Base-by-base conservation (phyloP, 192 early-diverging fungal genomes). In the Rhizoclosmatium globosum region DNA sequence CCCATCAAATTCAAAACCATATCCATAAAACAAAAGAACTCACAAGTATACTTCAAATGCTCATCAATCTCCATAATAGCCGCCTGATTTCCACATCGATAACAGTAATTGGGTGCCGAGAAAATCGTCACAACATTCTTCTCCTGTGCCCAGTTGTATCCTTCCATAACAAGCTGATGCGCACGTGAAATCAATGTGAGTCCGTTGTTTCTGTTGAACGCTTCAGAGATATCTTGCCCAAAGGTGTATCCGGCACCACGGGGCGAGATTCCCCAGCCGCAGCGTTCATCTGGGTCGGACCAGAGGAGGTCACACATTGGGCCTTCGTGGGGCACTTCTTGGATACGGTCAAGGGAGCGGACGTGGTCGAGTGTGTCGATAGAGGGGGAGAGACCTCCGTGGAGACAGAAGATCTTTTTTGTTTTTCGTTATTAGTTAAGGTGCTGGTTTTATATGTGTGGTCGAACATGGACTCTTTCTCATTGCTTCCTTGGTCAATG, bases 51-150 rank as follows among this genome's bases (percentile, higher is more conserved):
- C 90, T 98, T 98, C 87, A 99, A 87, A 85, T 98, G 92, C 86
- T 99, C 96, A 82, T 99, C 98, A 80, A 99, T 94, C 83, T 99
- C 98, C 98, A 99, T 98, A 82, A 99, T 99, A 43, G 98, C 98
- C 41, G 98, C 98, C 90, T 98, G 97, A 83, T 99, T 99, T 64
- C 98, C 98, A 81, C 98, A 99, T 58, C 98, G 92, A 91, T 99
- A 99, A 85, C 98, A 98, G 88, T 99, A 99, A 86, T 99, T 99
- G 44, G 98, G 98, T 57, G 98, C 98, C 86, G 93, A 94, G 83
- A 99, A 99, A 74, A 99, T 99, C 38, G 98, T 99, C 15, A 99
- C 98, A 2, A 97, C 96, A 84, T 99, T 98, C 85, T 94, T 92
- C 68, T 98, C 98, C 86, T 99, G 97, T 71, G 92, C 92, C 98